phyloP scores from a whole-genome alignment of 495 filamentous ascomycete genomes.

The Clavariopsis aquatica region DNA sequence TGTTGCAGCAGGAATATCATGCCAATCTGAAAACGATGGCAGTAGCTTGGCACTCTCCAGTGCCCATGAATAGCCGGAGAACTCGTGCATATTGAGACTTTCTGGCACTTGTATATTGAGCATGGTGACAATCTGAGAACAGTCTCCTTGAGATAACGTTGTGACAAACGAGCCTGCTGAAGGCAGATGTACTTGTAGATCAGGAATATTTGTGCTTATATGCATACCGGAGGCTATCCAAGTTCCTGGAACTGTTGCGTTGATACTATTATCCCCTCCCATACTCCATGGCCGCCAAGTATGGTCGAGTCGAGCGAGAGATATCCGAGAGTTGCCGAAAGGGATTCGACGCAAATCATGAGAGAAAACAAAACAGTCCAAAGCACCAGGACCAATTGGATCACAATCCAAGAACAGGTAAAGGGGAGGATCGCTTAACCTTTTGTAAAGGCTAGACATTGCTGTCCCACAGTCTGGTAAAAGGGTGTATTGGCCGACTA shows the following conservation, averaged over 20 bases:
- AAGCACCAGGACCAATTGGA: constrained; percentile 47
- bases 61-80: constrained; percentile 14
- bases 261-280: background rate
- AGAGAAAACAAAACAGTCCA: constrained; percentile 69
- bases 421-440: constrained; percentile 39
- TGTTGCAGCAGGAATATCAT: background rate
- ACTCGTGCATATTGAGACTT: constrained; percentile 10
- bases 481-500: constrained; percentile 59
- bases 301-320: constrained; percentile 50
- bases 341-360: constrained; percentile 53
- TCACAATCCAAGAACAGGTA: constrained; percentile 69
- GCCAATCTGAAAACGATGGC: constrained; percentile 7
- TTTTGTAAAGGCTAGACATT: constrained; percentile 57
- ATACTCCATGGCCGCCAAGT: constrained; percentile 37
- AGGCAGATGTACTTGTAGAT: background rate
- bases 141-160: background rate
- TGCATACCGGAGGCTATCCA: background rate
- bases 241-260: background rate
- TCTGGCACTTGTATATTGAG: constrained; percentile 20
- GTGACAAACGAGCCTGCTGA: background rate
- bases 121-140: constrained; percentile 12
- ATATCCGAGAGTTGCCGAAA: constrained; percentile 55
- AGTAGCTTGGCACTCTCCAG: constrained; percentile 7
- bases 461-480: constrained; percentile 70
- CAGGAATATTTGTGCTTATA: background rate